These are phyloP conservation scores for Talaromyces funiculosus DNA, from an alignment of 2,329 filamentous ascomycete genomes.

Conservation along the genomic window DNA sequence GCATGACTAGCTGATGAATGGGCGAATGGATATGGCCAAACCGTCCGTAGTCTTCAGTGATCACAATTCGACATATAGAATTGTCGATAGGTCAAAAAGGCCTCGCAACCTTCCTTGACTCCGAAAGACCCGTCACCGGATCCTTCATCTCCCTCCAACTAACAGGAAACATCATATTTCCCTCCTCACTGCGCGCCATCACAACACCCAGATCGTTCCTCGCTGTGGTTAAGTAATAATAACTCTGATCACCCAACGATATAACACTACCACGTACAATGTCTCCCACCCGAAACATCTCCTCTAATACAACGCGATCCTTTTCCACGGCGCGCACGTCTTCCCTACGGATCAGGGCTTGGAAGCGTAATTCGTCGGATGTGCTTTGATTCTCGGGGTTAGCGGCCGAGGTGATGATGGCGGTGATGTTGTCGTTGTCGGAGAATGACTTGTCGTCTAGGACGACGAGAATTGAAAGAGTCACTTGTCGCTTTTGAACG, in stretches of 20 bases:
- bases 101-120: slow-evolving; percentile 88
- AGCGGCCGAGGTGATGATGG: slow-evolving; percentile 33
- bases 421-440: slow-evolving; percentile 34
- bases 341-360: slow-evolving; percentile 78
- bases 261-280: slow-evolving; percentile 84
- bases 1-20: background rate
- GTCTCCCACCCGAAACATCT: slow-evolving; percentile 88
- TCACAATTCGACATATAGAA: background rate
- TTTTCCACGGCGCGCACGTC: slow-evolving; percentile 95
- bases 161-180: slow-evolving; percentile 85
- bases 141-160: slow-evolving; percentile 96
- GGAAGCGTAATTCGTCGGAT: slow-evolving; percentile 65
- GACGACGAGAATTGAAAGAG: slow-evolving; percentile 79
- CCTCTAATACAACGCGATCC: slow-evolving; percentile 84
- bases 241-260: slow-evolving; percentile 85
- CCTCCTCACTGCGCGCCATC: slow-evolving; percentile 80
- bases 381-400: slow-evolving; percentile 38
- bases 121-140: slow-evolving; percentile 66
- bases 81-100: slow-evolving; percentile 56
- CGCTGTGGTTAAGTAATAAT: slow-evolving; percentile 91
- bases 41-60: background rate
- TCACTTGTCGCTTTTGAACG: slow-evolving; percentile 77
- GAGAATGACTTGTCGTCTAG: slow-evolving; percentile 38
- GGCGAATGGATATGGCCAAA: background rate
- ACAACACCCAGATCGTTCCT: slow-evolving; percentile 89